Conservation (phyloP, 108 stramenopile genomes). For the Phaeodactylum tricornutum region DNA sequence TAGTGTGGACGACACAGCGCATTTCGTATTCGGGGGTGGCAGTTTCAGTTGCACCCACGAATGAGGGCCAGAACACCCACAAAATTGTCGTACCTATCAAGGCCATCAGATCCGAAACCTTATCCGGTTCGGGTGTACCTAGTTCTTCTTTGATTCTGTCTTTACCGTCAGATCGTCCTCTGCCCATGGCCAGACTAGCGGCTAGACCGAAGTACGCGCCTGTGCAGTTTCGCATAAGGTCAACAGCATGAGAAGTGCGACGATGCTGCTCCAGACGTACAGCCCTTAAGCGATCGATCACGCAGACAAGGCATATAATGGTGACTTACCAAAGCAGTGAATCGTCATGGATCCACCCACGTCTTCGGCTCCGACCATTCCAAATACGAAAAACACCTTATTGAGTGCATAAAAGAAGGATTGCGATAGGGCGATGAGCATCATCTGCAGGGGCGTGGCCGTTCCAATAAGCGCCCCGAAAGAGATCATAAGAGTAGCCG, state of each 20-base stretch:
- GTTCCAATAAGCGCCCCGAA: constrained; percentile 43
- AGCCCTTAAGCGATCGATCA: too few relatives aligned
- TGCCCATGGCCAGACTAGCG: constrained; percentile 21
- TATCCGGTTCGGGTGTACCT: constrained; percentile 4
- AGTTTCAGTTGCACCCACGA: constrained; percentile 31
- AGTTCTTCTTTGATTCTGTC: neutral
- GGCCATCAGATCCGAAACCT: constrained; percentile 27
- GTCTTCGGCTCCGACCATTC: constrained; percentile 22
- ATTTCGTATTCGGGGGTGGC: constrained; percentile 11
- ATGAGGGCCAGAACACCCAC: constrained; percentile 56
- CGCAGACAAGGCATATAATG: too few relatives aligned
- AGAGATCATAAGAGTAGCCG: constrained; percentile 39
- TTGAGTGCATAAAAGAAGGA: constrained; percentile 32
- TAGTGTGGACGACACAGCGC: constrained; percentile 30
- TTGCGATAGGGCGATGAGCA: constrained; percentile 23
- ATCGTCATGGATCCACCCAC: constrained; percentile 36
- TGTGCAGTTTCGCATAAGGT: too few relatives aligned
- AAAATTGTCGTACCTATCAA: constrained; percentile 40
- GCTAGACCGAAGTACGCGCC: constrained; percentile 51
- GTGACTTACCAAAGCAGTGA: constrained; percentile 57
- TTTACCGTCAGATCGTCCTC: constrained; percentile 1
- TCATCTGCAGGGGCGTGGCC: constrained; percentile 27
- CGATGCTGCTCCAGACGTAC: too few relatives aligned
- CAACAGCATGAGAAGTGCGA: too few relatives aligned
- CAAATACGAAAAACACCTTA: constrained; percentile 29